Conservation (phyloP, 2,329 filamentous ascomycete genomes). For the Exophiala lecanii-corni region DNA sequence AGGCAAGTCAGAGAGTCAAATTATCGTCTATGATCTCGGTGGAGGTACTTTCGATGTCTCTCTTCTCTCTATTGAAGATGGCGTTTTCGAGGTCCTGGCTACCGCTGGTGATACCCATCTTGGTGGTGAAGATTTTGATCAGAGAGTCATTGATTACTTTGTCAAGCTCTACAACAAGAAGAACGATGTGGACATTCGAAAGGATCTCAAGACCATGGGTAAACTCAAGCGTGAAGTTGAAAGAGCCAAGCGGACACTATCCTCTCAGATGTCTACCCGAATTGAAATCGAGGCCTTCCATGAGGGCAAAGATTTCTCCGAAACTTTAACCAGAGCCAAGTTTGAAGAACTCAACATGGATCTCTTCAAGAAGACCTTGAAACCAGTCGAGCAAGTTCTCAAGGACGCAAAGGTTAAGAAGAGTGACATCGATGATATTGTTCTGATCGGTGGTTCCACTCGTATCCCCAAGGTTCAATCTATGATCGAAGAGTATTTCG, state of each 20-base stretch:
- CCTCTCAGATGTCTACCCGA: conserved; percentile 85
- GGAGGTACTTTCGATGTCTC: conserved; percentile 99
- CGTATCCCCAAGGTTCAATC: conserved; percentile 97
- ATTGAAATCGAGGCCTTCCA: conserved; percentile 98
- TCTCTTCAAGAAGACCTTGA: conserved; percentile 98
- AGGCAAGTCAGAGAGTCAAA: conserved; percentile 95
- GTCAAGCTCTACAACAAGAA: conserved; percentile 99
- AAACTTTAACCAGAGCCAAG: conserved; percentile 97
- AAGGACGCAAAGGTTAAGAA: conserved; percentile 98
- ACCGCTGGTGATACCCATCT: conserved; percentile 96
- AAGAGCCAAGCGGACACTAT: conserved; percentile 98
- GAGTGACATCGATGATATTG: conserved; percentile 89
- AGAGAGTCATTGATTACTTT: conserved; percentile 94
- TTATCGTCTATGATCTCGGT: conserved; percentile 99
- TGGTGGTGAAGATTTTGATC: conserved; percentile 98
- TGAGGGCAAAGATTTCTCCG: conserved; percentile 95
- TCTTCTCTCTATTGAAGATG: conserved; percentile 95
- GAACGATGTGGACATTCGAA: conserved; percentile 84
- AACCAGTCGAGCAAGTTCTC: conserved; percentile 97
- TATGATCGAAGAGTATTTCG: conserved; percentile 94
- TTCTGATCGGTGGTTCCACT: conserved; percentile 95
- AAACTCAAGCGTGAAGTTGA: conserved; percentile 99
- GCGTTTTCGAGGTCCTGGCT: conserved; percentile 90
- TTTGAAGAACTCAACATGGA: conserved; percentile 99
- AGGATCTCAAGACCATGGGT: conserved; percentile 96